These are phyloP conservation scores for Dothistroma pini DNA, from an alignment of 2,329 filamentous ascomycete genomes.

Conservation along the genomic window DNA sequence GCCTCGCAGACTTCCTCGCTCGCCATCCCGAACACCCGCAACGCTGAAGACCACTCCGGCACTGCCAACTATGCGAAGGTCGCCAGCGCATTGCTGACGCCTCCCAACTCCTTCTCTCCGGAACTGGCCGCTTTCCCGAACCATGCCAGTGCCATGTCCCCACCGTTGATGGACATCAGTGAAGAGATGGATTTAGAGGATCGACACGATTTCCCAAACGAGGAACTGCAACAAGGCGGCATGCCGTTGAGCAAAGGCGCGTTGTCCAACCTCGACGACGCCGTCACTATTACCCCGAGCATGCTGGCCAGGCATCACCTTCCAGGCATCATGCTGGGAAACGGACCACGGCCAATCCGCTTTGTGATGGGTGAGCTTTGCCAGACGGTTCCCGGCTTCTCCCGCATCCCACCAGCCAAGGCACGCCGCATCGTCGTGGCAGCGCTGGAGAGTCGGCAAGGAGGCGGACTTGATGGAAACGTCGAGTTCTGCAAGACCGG, in stretches of 20 bases:
- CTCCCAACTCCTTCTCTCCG: constrained; percentile 92
- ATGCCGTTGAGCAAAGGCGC: constrained; percentile 48
- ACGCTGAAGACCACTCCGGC: constrained; percentile 23
- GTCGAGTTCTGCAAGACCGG: constrained; percentile 92
- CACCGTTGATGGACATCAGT: constrained; percentile 58
- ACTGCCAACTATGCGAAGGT: constrained; percentile 30
- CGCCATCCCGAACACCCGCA: constrained; percentile 29
- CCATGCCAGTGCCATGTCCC: constrained; percentile 52
- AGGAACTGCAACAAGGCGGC: constrained; percentile 34
- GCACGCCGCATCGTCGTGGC: constrained; percentile 88
- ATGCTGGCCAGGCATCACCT: constrained; percentile 88
- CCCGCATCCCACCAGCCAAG: constrained; percentile 81
- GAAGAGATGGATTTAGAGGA: constrained; percentile 77
- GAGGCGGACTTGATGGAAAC: constrained; percentile 59
- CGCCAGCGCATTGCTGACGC: constrained; percentile 67
- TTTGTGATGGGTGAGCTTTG: constrained; percentile 95
- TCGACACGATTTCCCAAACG: constrained; percentile 39
- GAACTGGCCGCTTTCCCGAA: constrained; percentile 77
- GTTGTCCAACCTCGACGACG: constrained; percentile 61
- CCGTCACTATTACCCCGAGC: constrained; percentile 76
- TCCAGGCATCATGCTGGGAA: constrained; percentile 81
- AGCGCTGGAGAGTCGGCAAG: constrained; percentile 76
- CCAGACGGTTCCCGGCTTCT: constrained; percentile 88
- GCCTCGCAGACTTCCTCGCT: constrained; percentile 32
- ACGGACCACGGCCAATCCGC: constrained; percentile 89